These are phyloP conservation scores for Colletotrichum lentis DNA, from an alignment of 2,329 filamentous ascomycete species.

Conservation along the genomic window DNA sequence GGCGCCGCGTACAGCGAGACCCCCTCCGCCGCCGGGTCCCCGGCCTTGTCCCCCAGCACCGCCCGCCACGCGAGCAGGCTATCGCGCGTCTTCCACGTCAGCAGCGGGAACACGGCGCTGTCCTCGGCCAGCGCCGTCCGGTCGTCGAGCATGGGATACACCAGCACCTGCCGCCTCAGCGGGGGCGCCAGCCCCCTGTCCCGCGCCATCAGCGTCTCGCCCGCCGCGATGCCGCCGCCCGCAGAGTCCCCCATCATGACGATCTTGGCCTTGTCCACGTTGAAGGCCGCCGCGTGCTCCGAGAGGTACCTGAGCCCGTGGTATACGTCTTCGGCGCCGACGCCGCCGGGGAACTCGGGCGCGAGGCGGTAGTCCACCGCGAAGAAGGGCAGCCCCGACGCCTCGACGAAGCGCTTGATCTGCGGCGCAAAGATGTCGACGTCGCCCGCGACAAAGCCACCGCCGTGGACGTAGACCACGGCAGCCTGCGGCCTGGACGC, in stretches of 20 bases:
- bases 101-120: conserved; percentile 18
- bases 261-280: conserved; percentile 40
- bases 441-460: conserved; percentile 50
- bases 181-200: conserved; percentile 41
- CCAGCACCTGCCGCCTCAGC: conserved; percentile 45
- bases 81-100: conserved; percentile 38
- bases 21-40: conserved; percentile 27
- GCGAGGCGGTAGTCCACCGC: conserved; percentile 54
- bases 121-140: conserved; percentile 34
- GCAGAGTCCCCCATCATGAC: conserved; percentile 41
- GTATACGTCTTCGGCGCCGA: conserved; percentile 49
- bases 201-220: conserved; percentile 51
- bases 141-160: conserved; percentile 49
- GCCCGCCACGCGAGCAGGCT: conserved; percentile 42
- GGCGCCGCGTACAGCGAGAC: conserved; percentile 41
- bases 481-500: conserved; percentile 40
- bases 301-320: conserved; percentile 43
- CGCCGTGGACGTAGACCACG: conserved; percentile 52
- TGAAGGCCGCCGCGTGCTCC: conserved; percentile 39
- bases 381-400: conserved; percentile 47
- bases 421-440: conserved; percentile 42
- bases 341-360: conserved; percentile 52
- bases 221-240: conserved; percentile 40
- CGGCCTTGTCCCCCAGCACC: conserved; percentile 36
- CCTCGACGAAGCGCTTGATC: conserved; percentile 43